Evolutionary conservation across 345 rosid genomes (phyloP).

Genomic region (Durio zibethinus): DNA sequence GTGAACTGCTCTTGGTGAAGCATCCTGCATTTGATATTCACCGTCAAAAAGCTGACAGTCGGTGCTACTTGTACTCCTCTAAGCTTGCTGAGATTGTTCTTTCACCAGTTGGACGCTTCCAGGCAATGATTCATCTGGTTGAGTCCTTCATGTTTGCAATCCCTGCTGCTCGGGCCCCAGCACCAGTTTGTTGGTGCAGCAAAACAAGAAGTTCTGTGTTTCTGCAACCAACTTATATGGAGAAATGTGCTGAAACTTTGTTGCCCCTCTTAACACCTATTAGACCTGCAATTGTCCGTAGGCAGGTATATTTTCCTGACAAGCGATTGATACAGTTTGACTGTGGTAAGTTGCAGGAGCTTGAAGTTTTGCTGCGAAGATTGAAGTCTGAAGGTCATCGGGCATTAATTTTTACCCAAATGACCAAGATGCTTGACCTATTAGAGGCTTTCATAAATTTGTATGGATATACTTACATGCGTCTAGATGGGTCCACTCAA

Average conservation of each 20-base stretch:
- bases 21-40: conserved; percentile 61
- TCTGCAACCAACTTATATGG: conserved; percentile 52
- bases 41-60: conserved; percentile 41
- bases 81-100: conserved; percentile 77
- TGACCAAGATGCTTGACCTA: conserved; percentile 99
- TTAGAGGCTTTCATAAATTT: conserved; percentile 95
- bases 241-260: conserved; percentile 59
- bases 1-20: conserved; percentile 52
- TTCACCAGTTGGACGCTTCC: conserved; percentile 85
- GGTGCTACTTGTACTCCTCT: conserved; percentile 60
- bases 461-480: conserved; percentile 98
- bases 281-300: conserved; percentile 92
- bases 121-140: conserved; percentile 67
- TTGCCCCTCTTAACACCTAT: conserved; percentile 79
- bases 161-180: conserved; percentile 87
- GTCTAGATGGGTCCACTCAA: conserved; percentile 98
- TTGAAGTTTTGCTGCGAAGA: conserved; percentile 77
- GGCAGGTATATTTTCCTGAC: conserved; percentile 97
- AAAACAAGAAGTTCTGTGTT: conserved; percentile 57
- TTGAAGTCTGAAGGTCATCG: conserved; percentile 94
- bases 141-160: conserved; percentile 92
- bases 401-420: conserved; percentile 96
- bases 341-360: conserved; percentile 99
- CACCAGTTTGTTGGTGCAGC: conserved; percentile 87
- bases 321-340: conserved; percentile 98